Conservation (phyloP, 352 stramenopile species). For the Phytophthora litchii region DNA sequence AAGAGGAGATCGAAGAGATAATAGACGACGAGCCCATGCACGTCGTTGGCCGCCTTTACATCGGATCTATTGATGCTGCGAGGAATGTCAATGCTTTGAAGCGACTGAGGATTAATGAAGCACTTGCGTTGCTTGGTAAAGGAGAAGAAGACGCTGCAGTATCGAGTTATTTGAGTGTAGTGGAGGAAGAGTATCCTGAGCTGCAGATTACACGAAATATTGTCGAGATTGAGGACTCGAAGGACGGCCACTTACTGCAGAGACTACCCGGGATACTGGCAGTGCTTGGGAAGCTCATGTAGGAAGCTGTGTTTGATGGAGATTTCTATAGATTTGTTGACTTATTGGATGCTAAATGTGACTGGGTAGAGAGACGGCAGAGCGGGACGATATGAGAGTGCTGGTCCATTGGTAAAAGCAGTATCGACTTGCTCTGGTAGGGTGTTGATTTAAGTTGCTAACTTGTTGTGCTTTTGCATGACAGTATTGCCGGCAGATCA, state of each 20-base stretch:
- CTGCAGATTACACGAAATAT: conserved; percentile 18
- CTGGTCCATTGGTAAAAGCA: conserved; percentile 71
- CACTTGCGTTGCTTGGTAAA: conserved; percentile 48
- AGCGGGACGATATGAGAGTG: conserved; percentile 48
- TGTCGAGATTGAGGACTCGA: conserved; percentile 59
- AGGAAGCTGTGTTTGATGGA: conserved; percentile 1
- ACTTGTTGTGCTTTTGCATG: neutral
- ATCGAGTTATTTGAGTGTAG: conserved; percentile 1
- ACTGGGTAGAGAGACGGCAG: conserved; percentile 36
- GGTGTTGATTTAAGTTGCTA: too few species aligned
- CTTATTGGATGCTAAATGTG: neutral
- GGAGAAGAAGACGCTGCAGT: conserved; percentile 29
- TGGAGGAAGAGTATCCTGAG: conserved; percentile 7
- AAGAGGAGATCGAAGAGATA: conserved; percentile 60
- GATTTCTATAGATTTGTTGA: neutral
- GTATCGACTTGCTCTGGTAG: neutral
- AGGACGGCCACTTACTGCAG: conserved; percentile 53
- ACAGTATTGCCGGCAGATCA: conserved; percentile 70
- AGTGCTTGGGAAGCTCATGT: conserved; percentile 45
- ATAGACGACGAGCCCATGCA: conserved; percentile 66
- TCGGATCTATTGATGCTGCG: conserved; percentile 76
- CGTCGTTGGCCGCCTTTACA: conserved; percentile 47
- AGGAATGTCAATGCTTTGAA: conserved; percentile 47
- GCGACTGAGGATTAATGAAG: conserved; percentile 40
- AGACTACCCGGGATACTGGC: conserved; percentile 51